A percentile compares a stretch with the other conserved stretches of the same genome.
phyloP scores from a whole-genome alignment of 2,329 filamentous ascomycete genomes.

The Arthrobotrys sphaeroides region DNA sequence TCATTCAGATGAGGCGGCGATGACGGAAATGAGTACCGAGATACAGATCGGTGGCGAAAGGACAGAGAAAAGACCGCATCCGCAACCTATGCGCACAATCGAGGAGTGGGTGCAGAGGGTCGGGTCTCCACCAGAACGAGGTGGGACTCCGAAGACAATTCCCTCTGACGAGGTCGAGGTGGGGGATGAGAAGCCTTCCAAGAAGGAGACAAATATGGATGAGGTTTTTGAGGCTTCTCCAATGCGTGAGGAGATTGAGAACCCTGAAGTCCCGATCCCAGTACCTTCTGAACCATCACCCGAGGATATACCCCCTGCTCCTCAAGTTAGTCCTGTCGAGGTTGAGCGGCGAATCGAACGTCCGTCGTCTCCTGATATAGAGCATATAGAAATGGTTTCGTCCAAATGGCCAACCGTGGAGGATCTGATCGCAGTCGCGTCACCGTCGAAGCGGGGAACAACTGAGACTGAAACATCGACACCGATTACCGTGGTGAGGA shows the following conservation, averaged over 20 bases:
- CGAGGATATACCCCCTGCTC: neutral
- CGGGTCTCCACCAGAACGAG: neutral
- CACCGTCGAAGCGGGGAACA: neutral
- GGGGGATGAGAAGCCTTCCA: neutral
- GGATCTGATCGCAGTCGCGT: neutral
- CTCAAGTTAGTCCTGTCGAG: neutral
- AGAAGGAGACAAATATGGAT: neutral
- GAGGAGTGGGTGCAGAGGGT: slow-evolving; percentile 38
- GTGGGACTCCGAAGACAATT: slow-evolving; percentile 32
- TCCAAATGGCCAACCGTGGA: slow-evolving; percentile 16
- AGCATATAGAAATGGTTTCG: neutral
- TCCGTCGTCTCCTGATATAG: neutral
- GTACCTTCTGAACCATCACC: slow-evolving; percentile 22
- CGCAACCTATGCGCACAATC: slow-evolving; percentile 20
- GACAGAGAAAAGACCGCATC: slow-evolving; percentile 34
- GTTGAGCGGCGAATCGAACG: neutral
- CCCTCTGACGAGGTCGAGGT: slow-evolving; percentile 27
- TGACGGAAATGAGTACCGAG: slow-evolving; percentile 52
- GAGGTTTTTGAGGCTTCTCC: slow-evolving; percentile 20
- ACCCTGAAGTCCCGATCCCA: slow-evolving; percentile 41
- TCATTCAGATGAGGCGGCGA: slow-evolving; percentile 23
- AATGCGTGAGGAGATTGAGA: slow-evolving; percentile 22
- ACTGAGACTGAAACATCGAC: slow-evolving; percentile 1
- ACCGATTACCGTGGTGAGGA: slow-evolving; percentile 10
- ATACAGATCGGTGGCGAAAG: slow-evolving; percentile 42